Conservation (phyloP, 2,329 filamentous ascomycete species). For the Bipolaris zeicola region DNA sequence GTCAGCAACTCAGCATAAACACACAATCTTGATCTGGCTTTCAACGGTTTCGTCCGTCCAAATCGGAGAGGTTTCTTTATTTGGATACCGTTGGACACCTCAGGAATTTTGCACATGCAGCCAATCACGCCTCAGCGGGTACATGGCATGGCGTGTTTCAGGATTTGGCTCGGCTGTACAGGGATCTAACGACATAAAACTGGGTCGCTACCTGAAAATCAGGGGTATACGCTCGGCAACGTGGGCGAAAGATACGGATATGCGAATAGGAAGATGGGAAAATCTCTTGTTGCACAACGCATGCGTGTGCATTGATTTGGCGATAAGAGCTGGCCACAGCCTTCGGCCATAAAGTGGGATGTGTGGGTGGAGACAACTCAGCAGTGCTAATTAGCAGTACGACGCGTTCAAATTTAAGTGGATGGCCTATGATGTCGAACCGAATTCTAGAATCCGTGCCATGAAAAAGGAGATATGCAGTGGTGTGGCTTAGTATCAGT, state of each 20-base stretch:
- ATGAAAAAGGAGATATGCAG: slow-evolving; percentile 2
- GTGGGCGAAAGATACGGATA: not conserved
- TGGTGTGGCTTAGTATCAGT: not conserved
- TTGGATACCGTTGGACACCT: not conserved
- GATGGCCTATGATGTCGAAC: not conserved
- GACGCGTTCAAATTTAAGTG: not conserved
- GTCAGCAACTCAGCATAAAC: not conserved
- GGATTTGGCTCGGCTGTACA: not conserved
- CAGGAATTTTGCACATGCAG: not conserved
- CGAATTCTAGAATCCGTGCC: not conserved
- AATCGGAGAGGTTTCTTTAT: not conserved
- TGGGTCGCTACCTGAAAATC: not conserved
- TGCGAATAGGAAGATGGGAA: slow-evolving; percentile 1
- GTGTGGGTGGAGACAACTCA: not conserved
- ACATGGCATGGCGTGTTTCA: slow-evolving; percentile 2
- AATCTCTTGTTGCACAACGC: not conserved
- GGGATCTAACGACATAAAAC: not conserved
- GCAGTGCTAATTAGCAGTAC: not conserved
- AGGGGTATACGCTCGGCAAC: not conserved
- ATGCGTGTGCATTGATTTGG: not conserved
- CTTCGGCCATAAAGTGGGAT: not conserved
- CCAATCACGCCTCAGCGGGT: not conserved
- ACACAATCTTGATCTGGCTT: not conserved
- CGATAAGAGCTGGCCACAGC: not conserved
- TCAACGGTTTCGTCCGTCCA: not conserved